phyloP scores from a whole-genome alignment of 2,329 filamentous ascomycete species.

The Diaporthe ilicicola region DNA sequence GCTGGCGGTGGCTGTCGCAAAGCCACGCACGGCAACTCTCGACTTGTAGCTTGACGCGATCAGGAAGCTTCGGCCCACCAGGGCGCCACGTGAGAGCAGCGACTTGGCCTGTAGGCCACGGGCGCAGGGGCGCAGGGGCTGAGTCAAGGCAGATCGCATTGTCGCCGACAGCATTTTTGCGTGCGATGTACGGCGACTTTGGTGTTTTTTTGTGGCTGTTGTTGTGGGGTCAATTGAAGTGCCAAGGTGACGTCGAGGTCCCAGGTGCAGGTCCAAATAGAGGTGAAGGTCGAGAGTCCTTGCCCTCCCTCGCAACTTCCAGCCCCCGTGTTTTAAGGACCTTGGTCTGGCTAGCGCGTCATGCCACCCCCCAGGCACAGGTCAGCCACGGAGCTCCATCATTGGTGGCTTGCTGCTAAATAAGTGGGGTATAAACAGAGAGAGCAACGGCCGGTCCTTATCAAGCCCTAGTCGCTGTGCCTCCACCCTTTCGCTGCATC shows the following conservation, averaged over 20 bases:
- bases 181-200: not conserved
- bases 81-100: conserved; percentile 26
- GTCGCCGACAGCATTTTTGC: conserved; percentile 24
- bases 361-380: not conserved
- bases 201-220: not conserved
- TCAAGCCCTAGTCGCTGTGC: not conserved
- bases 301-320: conserved; percentile 4
- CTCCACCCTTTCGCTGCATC: not conserved
- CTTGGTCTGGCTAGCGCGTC: conserved; percentile 21
- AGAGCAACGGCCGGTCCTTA: not conserved
- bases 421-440: conserved; percentile 7
- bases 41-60: conserved; percentile 30
- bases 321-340: conserved; percentile 22
- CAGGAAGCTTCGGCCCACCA: conserved; percentile 28
- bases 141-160: conserved; percentile 23
- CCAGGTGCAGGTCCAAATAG: not conserved
- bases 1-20: conserved; percentile 33
- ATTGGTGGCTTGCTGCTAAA: not conserved
- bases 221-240: conserved; percentile 13
- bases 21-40: conserved; percentile 32
- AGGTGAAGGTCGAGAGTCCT: conserved; percentile 16
- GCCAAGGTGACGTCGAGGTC: conserved; percentile 14
- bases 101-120: conserved; percentile 24
- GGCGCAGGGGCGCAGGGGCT: conserved; percentile 28
- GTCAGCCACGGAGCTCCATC: conserved; percentile 6